phyloP scores from a whole-genome alignment of 768 basidiomycete species.

The Rossbeevera mucosa region DNA sequence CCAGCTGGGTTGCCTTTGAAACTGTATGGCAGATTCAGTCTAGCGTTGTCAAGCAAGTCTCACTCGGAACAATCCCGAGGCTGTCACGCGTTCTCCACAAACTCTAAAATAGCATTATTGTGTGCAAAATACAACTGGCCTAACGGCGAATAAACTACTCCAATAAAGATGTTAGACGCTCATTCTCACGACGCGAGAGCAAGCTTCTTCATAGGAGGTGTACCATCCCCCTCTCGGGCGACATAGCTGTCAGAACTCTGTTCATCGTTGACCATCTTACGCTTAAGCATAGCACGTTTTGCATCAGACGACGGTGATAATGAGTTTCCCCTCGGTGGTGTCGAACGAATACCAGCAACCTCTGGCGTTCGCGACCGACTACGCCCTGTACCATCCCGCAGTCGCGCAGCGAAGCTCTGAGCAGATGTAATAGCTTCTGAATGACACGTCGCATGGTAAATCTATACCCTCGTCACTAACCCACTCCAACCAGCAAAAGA shows the following conservation, averaged over 20 bases:
- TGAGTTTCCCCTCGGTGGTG: constrained; percentile 37
- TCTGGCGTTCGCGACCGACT: constrained; percentile 82
- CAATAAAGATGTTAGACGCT: constrained; percentile 27
- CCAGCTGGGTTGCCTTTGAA: constrained; percentile 10
- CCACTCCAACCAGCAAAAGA: neutral
- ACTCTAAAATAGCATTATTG: constrained; percentile 14
- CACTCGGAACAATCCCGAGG: neutral
- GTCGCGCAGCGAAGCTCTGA: constrained; percentile 59
- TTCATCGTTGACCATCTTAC: constrained; percentile 64
- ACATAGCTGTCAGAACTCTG: constrained; percentile 29
- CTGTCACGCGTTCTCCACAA: neutral
- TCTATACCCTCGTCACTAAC: constrained; percentile 40
- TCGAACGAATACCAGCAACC: constrained; percentile 32
- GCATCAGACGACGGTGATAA: constrained; percentile 50
- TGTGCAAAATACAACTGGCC: constrained; percentile 26
- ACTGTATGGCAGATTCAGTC: constrained; percentile 3
- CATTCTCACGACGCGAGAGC: constrained; percentile 39
- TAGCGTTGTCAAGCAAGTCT: neutral
- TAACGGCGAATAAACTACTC: constrained; percentile 29
- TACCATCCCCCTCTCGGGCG: constrained; percentile 38
- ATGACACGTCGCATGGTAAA: constrained; percentile 93
- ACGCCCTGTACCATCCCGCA: constrained; percentile 56
- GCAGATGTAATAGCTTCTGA: constrained; percentile 69
- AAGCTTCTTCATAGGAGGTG: constrained; percentile 66
- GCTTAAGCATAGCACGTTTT: constrained; percentile 59